phyloP scores from a whole-genome alignment of 2,329 filamentous ascomycete genomes.

The Piedraia hortae region DNA sequence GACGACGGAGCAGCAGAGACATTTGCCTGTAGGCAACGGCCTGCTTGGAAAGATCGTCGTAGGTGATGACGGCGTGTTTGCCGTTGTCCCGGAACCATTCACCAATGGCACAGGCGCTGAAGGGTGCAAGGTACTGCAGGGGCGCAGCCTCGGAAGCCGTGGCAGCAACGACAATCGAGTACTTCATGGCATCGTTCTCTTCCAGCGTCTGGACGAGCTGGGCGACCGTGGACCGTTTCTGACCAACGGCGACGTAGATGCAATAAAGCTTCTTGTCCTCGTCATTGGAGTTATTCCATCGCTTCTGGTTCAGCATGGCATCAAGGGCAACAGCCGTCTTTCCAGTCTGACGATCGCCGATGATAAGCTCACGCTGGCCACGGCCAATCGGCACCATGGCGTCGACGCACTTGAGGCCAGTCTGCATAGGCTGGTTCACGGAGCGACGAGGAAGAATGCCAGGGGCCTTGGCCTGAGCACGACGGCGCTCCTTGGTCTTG shows the following conservation, averaged over 20 bases:
- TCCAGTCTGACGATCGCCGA: constrained; percentile 98
- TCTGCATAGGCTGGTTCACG: constrained; percentile 97
- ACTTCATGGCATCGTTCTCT: constrained; percentile 99
- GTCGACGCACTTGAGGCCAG: constrained; percentile 95
- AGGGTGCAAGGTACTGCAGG: constrained; percentile 80
- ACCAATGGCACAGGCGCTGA: constrained; percentile 35
- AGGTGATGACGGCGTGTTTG: constrained; percentile 72
- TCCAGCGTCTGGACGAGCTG: constrained; percentile 99
- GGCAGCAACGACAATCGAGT: constrained; percentile 75
- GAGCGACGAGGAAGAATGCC: constrained; percentile 92
- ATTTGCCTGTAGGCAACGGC: constrained; percentile 56
- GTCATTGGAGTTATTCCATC: constrained; percentile 70
- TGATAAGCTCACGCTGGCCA: constrained; percentile 99
- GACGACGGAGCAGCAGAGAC: constrained; percentile 91
- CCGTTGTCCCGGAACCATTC: constrained; percentile 48
- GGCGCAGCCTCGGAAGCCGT: constrained; percentile 92
- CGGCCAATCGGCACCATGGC: constrained; percentile 99
- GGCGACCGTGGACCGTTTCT: constrained; percentile 98
- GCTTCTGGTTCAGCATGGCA: constrained; percentile 96
- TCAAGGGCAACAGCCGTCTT: constrained; percentile 98
- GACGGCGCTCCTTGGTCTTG: constrained; percentile 71
- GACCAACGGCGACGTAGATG: constrained; percentile 93
- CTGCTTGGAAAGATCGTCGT: constrained; percentile 92
- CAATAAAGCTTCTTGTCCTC: constrained; percentile 99
- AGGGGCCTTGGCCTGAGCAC: constrained; percentile 96